Base-by-base conservation (phyloP, 371 early-diverging fungal genomes). In the Smittium culicis region DNA sequence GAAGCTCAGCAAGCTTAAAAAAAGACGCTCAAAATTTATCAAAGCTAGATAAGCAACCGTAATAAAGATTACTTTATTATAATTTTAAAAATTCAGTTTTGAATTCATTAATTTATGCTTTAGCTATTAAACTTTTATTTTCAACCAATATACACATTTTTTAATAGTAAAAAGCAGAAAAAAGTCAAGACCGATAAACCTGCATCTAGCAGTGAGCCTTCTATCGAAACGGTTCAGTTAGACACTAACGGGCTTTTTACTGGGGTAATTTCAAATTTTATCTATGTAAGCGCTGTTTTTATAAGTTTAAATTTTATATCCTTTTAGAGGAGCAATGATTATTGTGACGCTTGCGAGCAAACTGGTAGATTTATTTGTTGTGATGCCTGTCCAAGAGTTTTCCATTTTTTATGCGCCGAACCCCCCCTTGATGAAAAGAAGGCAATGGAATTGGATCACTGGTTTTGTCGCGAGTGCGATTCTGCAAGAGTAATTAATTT, bases 301-400 rank as follows among this genome's bases (percentile, higher is more conserved):
- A 45, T 45, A 11, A 11, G 45, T 11, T 45, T 45, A 11, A 45
- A 45, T 57, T 45, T 45, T 45, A 45, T 20, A 5, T 11, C 5
- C 45, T 20, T 45, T 3, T 56, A 65, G 34, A 55, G 55, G 1
- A 71, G 64, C 33, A 71, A 84, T 65, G 89, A 88, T 68, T 66
- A 71, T 28, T 88, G 89, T 70, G 83, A 84, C 62, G 79, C 83
- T 0, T 88, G 89, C 72, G 79, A 80, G 1, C 81, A 78, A 27
- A 72, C 76, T 0, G 89, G 89, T 0, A 79, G 80, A 56, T 83
- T 88, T 54, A 66, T 88, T 63, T 88, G 88, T 68, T 88, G 89
- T 70, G 89, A 88, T 70, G 77, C 75, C 14, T 88, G 89, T 66
- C 89, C 89, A 28, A 82, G 80, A 60, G 83, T 83, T 14, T 88